Percentiles rank a stretch among this genome's conserved stretches.
Evolutionary conservation across 169 alveolate genomes (phyloP).

Genomic region (Cyclospora cayetanensis): DNA sequence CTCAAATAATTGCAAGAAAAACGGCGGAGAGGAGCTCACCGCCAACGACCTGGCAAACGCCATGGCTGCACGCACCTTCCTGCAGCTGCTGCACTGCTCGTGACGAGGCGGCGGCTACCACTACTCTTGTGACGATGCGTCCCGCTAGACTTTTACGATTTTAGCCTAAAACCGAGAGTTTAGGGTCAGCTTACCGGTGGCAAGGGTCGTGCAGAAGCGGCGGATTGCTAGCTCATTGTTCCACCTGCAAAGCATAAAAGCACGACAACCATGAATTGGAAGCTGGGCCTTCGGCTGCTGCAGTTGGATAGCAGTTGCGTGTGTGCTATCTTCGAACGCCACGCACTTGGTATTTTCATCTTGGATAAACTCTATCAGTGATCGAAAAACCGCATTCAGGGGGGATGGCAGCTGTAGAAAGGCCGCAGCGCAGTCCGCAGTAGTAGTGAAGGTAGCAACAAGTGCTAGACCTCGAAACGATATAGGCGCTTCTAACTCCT

Average conservation of each 20-base stretch:
- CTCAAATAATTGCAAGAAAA: too few species aligned
- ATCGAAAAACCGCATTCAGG: not conserved
- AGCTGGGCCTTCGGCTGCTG: slow-evolving; percentile 12
- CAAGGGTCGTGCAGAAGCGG: not conserved
- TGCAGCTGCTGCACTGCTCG: too few species aligned
- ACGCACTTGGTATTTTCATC: slow-evolving; percentile 9
- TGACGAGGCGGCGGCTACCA: too few species aligned
- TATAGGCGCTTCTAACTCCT: not conserved
- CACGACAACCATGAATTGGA: not conserved
- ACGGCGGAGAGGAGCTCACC: too few species aligned
- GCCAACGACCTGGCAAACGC: too few species aligned
- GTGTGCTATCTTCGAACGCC: not conserved
- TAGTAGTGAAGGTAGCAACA: slow-evolving; percentile 53
- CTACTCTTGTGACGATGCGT: too few species aligned
- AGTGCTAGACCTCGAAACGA: slow-evolving; percentile 34
- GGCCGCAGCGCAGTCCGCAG: slow-evolving; percentile 66
- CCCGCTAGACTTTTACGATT: too few species aligned
- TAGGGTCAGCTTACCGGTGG: not conserved
- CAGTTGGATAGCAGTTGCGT: not conserved
- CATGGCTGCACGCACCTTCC: too few species aligned
- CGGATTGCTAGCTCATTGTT: slow-evolving; percentile 29
- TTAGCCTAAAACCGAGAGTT: too few species aligned
- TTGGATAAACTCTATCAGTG: slow-evolving; percentile 34
- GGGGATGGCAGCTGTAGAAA: slow-evolving; percentile 23
- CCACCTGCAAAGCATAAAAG: slow-evolving; percentile 35